phyloP scores from a whole-genome alignment of 768 basidiomycete genomes.

The Naganishia randhawae region DNA sequence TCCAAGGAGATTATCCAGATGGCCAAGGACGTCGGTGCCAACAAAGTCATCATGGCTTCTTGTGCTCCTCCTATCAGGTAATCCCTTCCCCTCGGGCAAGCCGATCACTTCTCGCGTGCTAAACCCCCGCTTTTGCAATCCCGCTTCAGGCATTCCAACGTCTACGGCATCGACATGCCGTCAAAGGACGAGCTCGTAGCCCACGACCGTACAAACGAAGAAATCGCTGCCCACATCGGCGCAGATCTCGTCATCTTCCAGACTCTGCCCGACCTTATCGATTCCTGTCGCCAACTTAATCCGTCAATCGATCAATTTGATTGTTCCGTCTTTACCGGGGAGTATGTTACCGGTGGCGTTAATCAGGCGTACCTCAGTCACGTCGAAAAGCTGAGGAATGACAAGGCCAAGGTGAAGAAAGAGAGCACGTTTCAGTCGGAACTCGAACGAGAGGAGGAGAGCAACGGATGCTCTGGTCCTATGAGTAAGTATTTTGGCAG shows the following conservation, averaged over 20 bases:
- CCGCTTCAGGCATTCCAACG: conserved; percentile 67
- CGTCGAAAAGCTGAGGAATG: conserved; percentile 73
- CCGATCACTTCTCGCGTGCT: neutral
- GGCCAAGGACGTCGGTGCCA: conserved; percentile 98
- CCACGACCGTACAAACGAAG: conserved; percentile 64
- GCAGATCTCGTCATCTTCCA: conserved; percentile 97
- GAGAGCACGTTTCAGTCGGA: conserved; percentile 25
- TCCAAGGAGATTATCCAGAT: conserved; percentile 98
- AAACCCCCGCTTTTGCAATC: too few species aligned
- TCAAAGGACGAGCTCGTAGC: conserved; percentile 90
- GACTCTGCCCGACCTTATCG: conserved; percentile 77
- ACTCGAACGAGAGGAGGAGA: conserved; percentile 36
- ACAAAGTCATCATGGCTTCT: conserved; percentile 90
- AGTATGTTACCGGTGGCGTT: conserved; percentile 92
- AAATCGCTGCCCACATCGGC: conserved; percentile 76
- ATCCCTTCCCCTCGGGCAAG: conserved; percentile 29
- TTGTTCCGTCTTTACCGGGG: conserved; percentile 95
- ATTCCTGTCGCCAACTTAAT: conserved; percentile 81
- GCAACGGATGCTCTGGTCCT: conserved; percentile 46
- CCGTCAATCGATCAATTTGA: conserved; percentile 73
- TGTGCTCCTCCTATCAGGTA: conserved; percentile 94
- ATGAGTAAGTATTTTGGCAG: conserved; percentile 46
- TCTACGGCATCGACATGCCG: conserved; percentile 99
- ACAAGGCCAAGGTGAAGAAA: conserved; percentile 67
- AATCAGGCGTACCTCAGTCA: conserved; percentile 72